These are phyloP conservation scores for Spathaspora arborariae DNA, from an alignment of 805 yeast genomes.

Conservation along the genomic window DNA sequence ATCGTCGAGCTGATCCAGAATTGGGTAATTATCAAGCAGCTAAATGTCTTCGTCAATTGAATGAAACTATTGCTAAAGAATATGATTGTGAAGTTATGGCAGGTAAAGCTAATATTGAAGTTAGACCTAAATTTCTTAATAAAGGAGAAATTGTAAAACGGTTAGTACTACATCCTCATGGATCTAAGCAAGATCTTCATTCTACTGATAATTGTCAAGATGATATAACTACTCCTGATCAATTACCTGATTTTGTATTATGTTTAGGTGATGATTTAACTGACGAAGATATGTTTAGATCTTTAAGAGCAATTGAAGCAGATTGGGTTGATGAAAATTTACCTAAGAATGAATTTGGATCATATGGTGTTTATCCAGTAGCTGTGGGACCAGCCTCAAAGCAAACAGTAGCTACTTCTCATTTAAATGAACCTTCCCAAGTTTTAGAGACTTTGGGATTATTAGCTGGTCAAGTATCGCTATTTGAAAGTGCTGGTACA, in stretches of 20 bases:
- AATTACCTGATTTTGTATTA: slow-evolving; percentile 76
- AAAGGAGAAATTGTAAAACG: slow-evolving; percentile 94
- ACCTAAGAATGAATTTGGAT: slow-evolving; percentile 43
- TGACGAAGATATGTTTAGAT: slow-evolving; percentile 95
- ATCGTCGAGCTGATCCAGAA: slow-evolving; percentile 90
- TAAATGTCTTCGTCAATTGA: slow-evolving; percentile 57
- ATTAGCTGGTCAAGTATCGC: slow-evolving; percentile 71
- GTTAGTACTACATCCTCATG: slow-evolving; percentile 64
- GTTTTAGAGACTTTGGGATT: slow-evolving; percentile 82
- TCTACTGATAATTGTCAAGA: slow-evolving; percentile 17
- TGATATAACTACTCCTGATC: slow-evolving; percentile 32
- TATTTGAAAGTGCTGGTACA: slow-evolving; percentile 75
- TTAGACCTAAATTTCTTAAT: slow-evolving; percentile 91
- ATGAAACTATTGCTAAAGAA: slow-evolving; percentile 52
- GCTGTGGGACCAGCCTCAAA: slow-evolving; percentile 93
- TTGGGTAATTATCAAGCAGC: slow-evolving; percentile 84
- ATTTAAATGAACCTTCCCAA: slow-evolving; percentile 76
- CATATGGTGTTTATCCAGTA: slow-evolving; percentile 73
- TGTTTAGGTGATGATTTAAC: slow-evolving; percentile 96
- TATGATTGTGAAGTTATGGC: slow-evolving; percentile 93
- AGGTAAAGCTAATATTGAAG: slow-evolving; percentile 96
- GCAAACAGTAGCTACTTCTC: slow-evolving; percentile 79
- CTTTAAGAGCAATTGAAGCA: slow-evolving; percentile 60
- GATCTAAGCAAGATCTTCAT: slow-evolving; percentile 44
- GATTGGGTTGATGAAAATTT: slow-evolving; percentile 44